Conservation (phyloP, 257 asterid genomes). For the Solanum pimpinellifolium region DNA sequence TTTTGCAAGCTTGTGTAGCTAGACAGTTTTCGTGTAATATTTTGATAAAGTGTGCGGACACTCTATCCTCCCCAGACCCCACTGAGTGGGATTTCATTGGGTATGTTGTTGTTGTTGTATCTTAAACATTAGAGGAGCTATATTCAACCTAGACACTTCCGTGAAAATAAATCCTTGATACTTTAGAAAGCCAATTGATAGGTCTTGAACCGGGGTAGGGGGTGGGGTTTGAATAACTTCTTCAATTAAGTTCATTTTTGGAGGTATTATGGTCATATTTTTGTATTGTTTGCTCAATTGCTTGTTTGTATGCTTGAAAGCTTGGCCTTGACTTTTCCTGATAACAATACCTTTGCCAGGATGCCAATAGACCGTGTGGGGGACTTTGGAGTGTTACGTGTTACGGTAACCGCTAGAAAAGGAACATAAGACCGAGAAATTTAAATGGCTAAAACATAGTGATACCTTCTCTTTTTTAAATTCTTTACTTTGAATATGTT, state of each 20-base stretch:
- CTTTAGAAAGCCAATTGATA: slow-evolving; percentile 2
- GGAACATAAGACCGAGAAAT: neutral
- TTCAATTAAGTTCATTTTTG: neutral
- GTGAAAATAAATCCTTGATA: neutral
- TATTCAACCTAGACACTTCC: neutral
- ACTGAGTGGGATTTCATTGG: no score
- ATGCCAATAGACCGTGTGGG: neutral
- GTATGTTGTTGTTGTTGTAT: neutral
- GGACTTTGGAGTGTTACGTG: neutral
- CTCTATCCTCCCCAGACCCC: no score
- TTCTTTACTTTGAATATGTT: neutral
- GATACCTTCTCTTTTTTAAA: neutral
- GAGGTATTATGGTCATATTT: neutral
- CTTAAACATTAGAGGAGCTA: neutral
- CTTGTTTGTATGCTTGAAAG: neutral
- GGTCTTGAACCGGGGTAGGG: slow-evolving; percentile 36
- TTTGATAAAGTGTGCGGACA: neutral
- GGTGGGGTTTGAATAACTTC: neutral
- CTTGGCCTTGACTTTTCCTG: neutral
- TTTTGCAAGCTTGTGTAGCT: neutral
- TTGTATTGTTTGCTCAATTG: neutral
- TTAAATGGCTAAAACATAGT: neutral
- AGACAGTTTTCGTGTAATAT: neutral
- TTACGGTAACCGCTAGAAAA: neutral
- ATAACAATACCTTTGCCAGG: neutral